phyloP scores from a whole-genome alignment of 306 rosid genomes.

The Inga laurina region DNA sequence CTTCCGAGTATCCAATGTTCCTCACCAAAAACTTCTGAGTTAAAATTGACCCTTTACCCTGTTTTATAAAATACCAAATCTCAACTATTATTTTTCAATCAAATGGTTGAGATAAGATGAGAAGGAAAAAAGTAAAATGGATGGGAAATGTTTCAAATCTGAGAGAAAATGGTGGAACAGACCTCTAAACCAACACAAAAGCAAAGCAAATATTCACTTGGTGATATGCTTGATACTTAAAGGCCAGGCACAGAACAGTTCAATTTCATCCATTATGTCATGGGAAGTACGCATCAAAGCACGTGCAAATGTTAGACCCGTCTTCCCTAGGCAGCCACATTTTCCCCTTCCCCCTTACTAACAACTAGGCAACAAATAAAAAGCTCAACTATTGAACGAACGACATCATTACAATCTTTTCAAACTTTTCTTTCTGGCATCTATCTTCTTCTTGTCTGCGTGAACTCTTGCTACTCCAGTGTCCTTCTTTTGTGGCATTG shows the following conservation, averaged over 20 bases:
- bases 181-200: too few species aligned
- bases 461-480: slow-evolving; percentile 62
- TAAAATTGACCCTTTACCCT: too few species aligned
- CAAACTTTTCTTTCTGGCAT: slow-evolving; percentile 97
- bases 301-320: not conserved
- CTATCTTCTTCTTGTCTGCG: slow-evolving; percentile 92
- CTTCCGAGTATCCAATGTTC: too few species aligned
- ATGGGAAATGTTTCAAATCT: too few species aligned
- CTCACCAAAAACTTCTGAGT: rapidly evolving
- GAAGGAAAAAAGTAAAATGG: too few species aligned
- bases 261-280: not conserved
- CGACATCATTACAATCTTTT: slow-evolving; percentile 76
- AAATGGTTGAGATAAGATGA: too few species aligned
- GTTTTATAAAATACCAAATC: too few species aligned
- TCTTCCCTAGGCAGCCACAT: slow-evolving; percentile 1
- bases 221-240: not conserved
- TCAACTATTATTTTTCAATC: too few species aligned
- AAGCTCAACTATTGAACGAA: slow-evolving; percentile 38
- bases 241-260: not conserved
- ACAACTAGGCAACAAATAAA: slow-evolving; percentile 35
- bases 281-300: not conserved
- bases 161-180: too few species aligned
- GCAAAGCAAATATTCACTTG: too few species aligned
- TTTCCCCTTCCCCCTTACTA: not conserved
- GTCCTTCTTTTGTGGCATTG: slow-evolving; percentile 55